Base-by-base conservation (phyloP, 73 alveolate genomes). In the Diophrys appendiculata region DNA sequence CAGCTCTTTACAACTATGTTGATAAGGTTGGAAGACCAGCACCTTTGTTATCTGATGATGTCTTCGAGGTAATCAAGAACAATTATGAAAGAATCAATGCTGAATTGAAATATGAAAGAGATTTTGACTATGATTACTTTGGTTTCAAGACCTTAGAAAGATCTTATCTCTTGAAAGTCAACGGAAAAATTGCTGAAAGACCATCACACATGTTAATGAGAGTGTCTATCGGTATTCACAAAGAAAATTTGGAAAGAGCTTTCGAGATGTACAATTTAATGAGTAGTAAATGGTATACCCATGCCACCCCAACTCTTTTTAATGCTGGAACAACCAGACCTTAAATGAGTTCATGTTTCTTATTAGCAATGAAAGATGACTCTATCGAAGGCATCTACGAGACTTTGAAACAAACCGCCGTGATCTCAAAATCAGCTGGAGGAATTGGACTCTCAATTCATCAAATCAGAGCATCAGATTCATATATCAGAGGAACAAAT, bases 221-320 rank as follows among this genome's bases (percentile, higher is more conserved):
- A 0, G 94, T 82, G 1, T 78, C 97, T 14, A 80, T 82, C 24
- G 96, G 96, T 2, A 89, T 89, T 77, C 96, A 89, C 79, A 78
- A 77, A 71, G 71, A 43, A 3, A 90, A 89, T 74, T 33, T 85
- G 28, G 93, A 65, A 2, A 67, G 90, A 0, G 97, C 95, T 25
- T 52, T 93, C 69, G 92, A 91, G 72, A 87, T 90, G n/a, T 93
- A 93, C 70, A 72, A 90, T 82, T 75, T 93, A 30, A 90, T 93
- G 96, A 84, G 95, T 54, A 84, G 72, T 65, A 90, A 73, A 82
- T 81, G 92, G 92, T 96, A 94, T 90, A 96, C 98, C 25, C 99
- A 96, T 73, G 99, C 98, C 30, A 89, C 99, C 1, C 99, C 99
- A 26, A 96, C 99, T 65, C 93, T 96, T 55, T 96, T 96, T 92